Base-by-base conservation (phyloP, 1,284 basidiomycete species). In the Moesziomyces antarcticus region DNA sequence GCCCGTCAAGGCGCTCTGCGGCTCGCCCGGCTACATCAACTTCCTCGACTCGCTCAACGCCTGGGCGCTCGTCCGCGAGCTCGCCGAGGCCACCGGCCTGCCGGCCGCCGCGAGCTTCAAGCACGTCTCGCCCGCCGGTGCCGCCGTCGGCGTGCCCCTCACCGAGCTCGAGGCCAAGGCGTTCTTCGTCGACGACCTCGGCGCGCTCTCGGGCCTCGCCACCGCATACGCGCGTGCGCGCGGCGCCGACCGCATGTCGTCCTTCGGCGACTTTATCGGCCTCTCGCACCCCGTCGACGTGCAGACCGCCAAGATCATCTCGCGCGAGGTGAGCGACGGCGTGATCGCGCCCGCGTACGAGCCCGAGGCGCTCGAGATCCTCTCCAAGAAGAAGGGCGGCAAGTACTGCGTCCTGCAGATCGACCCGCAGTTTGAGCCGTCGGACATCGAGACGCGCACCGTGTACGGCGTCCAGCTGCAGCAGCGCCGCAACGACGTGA, bases 101-200 rank as follows among this genome's bases (percentile, higher is more conserved):
- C 94, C 97, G 18, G 97, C 97, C 24, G 96, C 96, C 18, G 94
- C 96, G 4, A 98, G 95, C 1, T 99, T 99, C 91, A 99, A 99
- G 88, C 96, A 99, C 85, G 97, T 99, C 65, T 98, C 95, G 21
- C 96, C 96, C 13, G 96, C 96, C 1, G 96, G 96, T 69, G 95
- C 93, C 10, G 96, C 96, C 42, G 79, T 84, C 20, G 81, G 76
- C 33, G 83, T 85, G 53, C 91, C 91, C 73, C 88, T 99, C 42
- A 88, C 90, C 75, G 91, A 93, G 25, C 88, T 88, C 0, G 95
- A 98, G 86, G 93, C 94, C 84, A 91, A 93, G 82, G 95, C 98
- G 0, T 99, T 96, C 81, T 96, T 94, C 16, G 96, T 98, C 2
- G 94, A 97, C 56, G 96, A 98, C 82, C 87, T 98, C 62, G 94